These are phyloP conservation scores for Paramecium bursaria DNA, from an alignment of 73 alveolate genomes.

Conservation along the genomic window DNA sequence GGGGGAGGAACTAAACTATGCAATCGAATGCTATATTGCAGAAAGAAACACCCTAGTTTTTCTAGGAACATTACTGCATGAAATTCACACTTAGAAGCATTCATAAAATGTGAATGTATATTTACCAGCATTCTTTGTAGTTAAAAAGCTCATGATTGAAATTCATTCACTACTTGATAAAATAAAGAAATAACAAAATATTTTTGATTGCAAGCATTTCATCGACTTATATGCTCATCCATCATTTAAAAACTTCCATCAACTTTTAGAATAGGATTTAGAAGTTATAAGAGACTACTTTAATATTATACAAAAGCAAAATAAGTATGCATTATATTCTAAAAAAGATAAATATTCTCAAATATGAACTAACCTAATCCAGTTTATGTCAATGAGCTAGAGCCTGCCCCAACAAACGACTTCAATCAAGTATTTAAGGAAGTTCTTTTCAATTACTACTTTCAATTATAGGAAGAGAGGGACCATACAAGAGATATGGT, in stretches of 20 bases:
- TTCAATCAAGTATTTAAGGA: slow-evolving; percentile 7
- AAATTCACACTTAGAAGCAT: slow-evolving; percentile 13
- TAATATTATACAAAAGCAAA: slow-evolving; percentile 2
- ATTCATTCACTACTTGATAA: background rate
- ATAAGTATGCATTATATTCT: background rate
- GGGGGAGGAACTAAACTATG: slow-evolving; percentile 1
- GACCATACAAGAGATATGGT: background rate
- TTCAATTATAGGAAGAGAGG: slow-evolving; percentile 27
- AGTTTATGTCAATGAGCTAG: slow-evolving; percentile 6
- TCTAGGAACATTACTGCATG: slow-evolving; percentile 27
- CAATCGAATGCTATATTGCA: slow-evolving; percentile 2
- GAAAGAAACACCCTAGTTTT: slow-evolving; percentile 44
- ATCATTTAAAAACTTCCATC: background rate
- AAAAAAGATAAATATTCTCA: background rate
- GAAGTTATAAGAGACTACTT: background rate
- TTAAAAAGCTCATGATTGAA: slow-evolving; percentile 30
- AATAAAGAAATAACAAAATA: background rate
- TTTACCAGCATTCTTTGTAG: slow-evolving; percentile 36
- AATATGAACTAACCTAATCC: slow-evolving; percentile 13
- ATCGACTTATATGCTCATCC: slow-evolving; percentile 20
- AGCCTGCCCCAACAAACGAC: background rate
- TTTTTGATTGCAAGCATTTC: slow-evolving; percentile 12
- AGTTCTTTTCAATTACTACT: slow-evolving; percentile 14
- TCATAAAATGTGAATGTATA: slow-evolving; percentile 30
- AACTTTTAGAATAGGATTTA: slow-evolving; percentile 6